Percentiles rank a stretch among this genome's conserved stretches.
Evolutionary conservation across 1,284 basidiomycete genomes (phyloP).

Genomic region (Rhodotorula sp.): DNA sequence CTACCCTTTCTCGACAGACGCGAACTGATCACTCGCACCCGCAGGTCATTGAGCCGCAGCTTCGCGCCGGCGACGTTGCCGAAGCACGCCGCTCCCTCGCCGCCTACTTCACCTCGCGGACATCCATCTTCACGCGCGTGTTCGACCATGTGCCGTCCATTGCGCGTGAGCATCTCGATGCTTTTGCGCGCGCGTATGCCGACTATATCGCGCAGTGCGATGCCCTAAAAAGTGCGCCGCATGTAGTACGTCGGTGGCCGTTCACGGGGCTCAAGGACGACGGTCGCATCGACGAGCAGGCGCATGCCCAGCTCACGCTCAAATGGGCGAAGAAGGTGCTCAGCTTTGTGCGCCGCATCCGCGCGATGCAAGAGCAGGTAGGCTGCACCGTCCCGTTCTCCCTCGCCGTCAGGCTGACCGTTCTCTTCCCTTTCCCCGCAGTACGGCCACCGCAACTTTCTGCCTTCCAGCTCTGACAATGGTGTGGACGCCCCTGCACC

Average conservation of each 20-base stretch:
- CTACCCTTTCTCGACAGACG: neutral
- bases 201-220: neutral
- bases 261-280: neutral
- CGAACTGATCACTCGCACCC: neutral
- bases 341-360: neutral
- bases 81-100: neutral
- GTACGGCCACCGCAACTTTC: neutral
- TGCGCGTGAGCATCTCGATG: neutral
- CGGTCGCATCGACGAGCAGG: neutral
- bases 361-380: neutral
- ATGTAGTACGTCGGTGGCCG: neutral
- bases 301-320: neutral
- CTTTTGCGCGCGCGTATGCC: slow-evolving; percentile 1
- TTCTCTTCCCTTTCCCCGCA: neutral
- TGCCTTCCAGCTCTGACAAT: too few relatives aligned
- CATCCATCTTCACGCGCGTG: neutral
- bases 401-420: neutral
- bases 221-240: neutral
- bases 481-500: too few relatives aligned
- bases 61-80: neutral
- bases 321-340: neutral
- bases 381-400: neutral
- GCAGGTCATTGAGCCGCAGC: slow-evolving; percentile 2
- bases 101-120: slow-evolving; percentile 6
- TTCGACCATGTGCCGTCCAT: neutral